Evolutionary conservation across 345 rosid genomes (phyloP).

Genomic region (Lagerstroemia speciosa): DNA sequence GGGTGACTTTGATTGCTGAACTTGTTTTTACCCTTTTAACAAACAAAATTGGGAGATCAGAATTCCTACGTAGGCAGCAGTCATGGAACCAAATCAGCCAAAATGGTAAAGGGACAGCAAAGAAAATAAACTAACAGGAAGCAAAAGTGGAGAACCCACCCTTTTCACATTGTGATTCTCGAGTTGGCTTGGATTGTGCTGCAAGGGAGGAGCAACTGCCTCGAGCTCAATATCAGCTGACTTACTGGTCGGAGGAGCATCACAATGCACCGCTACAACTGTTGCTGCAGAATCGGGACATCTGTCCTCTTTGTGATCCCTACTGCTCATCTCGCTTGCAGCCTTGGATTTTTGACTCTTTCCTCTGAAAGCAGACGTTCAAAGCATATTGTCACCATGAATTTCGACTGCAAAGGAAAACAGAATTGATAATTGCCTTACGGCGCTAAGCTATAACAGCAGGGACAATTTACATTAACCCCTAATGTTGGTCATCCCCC

Average conservation of each 20-base stretch:
- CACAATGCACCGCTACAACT: constrained; percentile 29
- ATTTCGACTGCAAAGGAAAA: constrained; percentile 2
- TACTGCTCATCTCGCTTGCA: constrained; percentile 28
- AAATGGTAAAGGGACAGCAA: neutral
- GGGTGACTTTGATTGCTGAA: neutral
- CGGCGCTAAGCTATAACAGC: neutral
- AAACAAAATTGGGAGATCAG: neutral
- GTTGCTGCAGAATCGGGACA: constrained; percentile 28
- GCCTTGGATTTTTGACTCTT: constrained; percentile 40
- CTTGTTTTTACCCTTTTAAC: neutral
- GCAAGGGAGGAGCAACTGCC: constrained; percentile 27
- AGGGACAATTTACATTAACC: neutral
- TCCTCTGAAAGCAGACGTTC: constrained; percentile 28
- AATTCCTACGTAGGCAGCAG: neutral
- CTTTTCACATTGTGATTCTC: constrained; percentile 46
- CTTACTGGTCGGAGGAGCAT: constrained; percentile 34
- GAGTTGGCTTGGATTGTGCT: constrained; percentile 23
- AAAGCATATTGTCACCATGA: constrained; percentile 9
- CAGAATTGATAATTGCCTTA: neutral
- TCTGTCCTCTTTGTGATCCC: constrained; percentile 36
- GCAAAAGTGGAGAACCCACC: constrained; percentile 4
- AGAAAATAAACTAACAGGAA: neutral
- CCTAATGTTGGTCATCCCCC: neutral
- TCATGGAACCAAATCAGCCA: neutral
- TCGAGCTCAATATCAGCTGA: constrained; percentile 38